phyloP scores from a whole-genome alignment of 1,139 yeast genomes.

The Lodderomyces parapsilosis region DNA sequence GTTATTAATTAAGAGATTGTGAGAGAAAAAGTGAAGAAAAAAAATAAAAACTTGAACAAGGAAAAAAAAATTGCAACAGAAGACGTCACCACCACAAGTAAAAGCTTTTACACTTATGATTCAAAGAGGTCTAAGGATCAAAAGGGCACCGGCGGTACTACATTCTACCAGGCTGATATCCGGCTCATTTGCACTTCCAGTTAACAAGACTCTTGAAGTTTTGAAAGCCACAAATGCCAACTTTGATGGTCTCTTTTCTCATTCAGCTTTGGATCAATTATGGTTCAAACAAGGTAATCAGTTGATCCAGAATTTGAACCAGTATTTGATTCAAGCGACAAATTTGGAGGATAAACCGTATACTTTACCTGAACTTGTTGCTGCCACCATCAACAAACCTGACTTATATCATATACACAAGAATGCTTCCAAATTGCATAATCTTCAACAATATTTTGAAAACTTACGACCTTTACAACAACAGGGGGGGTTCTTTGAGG shows the following conservation, averaged over 20 bases:
- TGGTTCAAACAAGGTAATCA: constrained; percentile 58
- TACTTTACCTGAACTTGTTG: constrained; percentile 37
- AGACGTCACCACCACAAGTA: neutral
- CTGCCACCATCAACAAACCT: constrained; percentile 47
- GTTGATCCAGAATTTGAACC: constrained; percentile 49
- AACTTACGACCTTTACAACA: constrained; percentile 36
- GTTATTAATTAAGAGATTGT: neutral
- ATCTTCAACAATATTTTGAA: constrained; percentile 59
- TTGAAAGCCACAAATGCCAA: constrained; percentile 32
- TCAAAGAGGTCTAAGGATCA: neutral
- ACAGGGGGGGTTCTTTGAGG: constrained; percentile 10
- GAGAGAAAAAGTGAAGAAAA: constrained; percentile 5
- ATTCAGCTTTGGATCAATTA: constrained; percentile 51
- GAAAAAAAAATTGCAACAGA: constrained; percentile 4
- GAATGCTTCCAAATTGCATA: constrained; percentile 59
- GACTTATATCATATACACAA: constrained; percentile 49
- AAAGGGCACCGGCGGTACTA: neutral
- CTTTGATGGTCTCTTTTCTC: constrained; percentile 55
- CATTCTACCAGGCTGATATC: constrained; percentile 2
- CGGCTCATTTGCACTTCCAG: constrained; percentile 22
- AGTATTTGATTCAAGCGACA: constrained; percentile 26
- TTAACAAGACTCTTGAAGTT: constrained; percentile 27
- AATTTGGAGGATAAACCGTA: constrained; percentile 12
- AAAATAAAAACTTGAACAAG: too few species aligned
- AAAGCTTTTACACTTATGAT: too few species aligned